phyloP scores from a whole-genome alignment of 331 rosid species.

The Acacia concinna region DNA sequence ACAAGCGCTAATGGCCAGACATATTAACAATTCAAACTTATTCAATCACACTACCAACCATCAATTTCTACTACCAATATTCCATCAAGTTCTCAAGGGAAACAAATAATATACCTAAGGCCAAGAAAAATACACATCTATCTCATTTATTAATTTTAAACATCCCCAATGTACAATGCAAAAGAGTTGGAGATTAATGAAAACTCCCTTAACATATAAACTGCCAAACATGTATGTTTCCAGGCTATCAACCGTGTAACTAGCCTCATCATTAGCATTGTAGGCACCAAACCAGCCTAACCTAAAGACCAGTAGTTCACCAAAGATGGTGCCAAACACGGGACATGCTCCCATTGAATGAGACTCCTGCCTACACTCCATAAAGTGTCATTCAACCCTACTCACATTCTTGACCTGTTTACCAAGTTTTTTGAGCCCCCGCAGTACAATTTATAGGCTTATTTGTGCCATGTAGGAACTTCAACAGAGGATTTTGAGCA shows the following conservation, averaged over 20 bases:
- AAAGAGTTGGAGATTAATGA: not conserved
- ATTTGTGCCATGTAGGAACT: not conserved
- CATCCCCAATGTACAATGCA: not conserved
- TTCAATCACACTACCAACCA: constrained; percentile 1
- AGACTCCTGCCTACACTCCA: not conserved
- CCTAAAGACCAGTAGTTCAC: not conserved
- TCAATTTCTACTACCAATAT: not conserved
- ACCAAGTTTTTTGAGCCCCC: not conserved
- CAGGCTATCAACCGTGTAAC: not conserved
- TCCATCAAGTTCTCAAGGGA: not conserved
- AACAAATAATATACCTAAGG: not conserved
- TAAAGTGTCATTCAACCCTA: not conserved
- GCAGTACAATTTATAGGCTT: not conserved
- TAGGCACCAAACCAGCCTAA: not conserved
- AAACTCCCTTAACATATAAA: not conserved
- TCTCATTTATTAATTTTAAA: not conserved
- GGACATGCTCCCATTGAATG: not conserved
- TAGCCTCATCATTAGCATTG: not conserved
- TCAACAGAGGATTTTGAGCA: not conserved
- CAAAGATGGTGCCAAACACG: not conserved
- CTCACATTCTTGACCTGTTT: not conserved
- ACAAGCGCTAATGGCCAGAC: not conserved
- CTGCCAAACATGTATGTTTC: not conserved
- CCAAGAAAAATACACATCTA: not conserved
- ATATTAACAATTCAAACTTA: not conserved